Evolutionary conservation across 805 yeast species (phyloP), one percentile per base, ranked within the genome.

Genomic region (Phaffomyces antillensis): DNA sequence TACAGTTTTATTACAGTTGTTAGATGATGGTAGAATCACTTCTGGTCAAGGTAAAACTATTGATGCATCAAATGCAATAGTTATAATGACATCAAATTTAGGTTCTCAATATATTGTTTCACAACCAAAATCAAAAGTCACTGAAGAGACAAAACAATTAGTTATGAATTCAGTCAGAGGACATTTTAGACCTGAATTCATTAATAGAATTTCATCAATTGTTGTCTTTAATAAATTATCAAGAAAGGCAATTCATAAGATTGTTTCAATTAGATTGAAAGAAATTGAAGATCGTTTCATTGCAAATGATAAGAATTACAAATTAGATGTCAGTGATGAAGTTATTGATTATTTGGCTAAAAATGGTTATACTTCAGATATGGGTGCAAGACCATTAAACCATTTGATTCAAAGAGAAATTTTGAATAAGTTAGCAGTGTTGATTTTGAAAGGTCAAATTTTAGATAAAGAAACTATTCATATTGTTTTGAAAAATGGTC

Each of bases 301-400:
- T 51, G 77, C 79, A 33, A 91, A 86, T 65, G 96, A 91, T 59
- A 89, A 86, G 71, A 71, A 77, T 42, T 73, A 91, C 58, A 72
- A 73, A 28, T 76, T 93, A 58, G 77, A 81, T 26, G 77, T 91
- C n/a, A 80, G 81, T 43, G 80, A 77, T 39, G 80, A 72, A 10
- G 96, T 96, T 4, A 68, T 85, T 56, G 89, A 85, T 42, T 93
- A 82, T 73, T 71, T 93, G 53, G 82, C 95, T 54, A 77, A 75
- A 57, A 70, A 87, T 56, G 99, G 99, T 41, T 93, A 90, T 68
- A 87, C 96, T 24, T 76, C 83, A 46, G 96, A 91, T 64, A 72
- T 93, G 64, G 99, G 99, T 68, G 99, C 99, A 7, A 78, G 99
- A 64, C 99, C 99, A 47, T 76, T 93, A 68, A 86, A 86, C 71